These are phyloP conservation scores for Erysimum cheiri DNA, from an alignment of 441 rosid species.

Conservation along the genomic window DNA sequence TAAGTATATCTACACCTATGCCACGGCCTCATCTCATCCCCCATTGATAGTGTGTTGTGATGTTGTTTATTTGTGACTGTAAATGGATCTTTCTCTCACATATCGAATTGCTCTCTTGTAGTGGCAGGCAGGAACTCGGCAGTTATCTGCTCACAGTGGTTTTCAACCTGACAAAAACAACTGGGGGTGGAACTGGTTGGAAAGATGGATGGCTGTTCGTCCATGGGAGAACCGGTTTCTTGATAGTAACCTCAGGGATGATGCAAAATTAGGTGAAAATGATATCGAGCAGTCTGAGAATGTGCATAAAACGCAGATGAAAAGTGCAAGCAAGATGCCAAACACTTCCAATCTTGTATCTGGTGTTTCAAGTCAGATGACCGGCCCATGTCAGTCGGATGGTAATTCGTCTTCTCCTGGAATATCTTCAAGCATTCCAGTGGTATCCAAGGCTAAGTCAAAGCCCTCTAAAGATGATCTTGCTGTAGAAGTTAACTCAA, in stretches of 20 bases:
- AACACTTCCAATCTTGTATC: conserved; percentile 48
- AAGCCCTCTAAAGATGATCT: conserved; percentile 56
- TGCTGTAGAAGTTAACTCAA: conserved; percentile 62
- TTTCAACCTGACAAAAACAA: conserved; percentile 96
- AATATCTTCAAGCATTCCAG: conserved; percentile 58
- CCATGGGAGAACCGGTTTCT: conserved; percentile 99
- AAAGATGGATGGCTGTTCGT: conserved; percentile 99
- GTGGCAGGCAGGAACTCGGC: conserved; percentile 99
- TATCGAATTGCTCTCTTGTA: conserved; percentile 47
- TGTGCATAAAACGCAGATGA: conserved; percentile 60
- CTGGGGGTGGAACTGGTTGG: conserved; percentile 99
- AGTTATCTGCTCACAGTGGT: conserved; percentile 63
- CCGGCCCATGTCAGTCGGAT: conserved; percentile 73
- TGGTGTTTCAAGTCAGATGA: conserved; percentile 63
- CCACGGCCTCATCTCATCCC: background rate
- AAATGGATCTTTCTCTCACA: background rate
- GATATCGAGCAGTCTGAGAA: conserved; percentile 52
- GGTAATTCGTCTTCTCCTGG: conserved; percentile 71
- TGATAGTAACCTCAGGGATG: conserved; percentile 86
- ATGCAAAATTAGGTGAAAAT: conserved; percentile 66
- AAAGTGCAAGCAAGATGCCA: conserved; percentile 60
- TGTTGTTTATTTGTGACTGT: conserved; percentile 10
- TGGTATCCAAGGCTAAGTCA: conserved; percentile 58
- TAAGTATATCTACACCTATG: background rate
- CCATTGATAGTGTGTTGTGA: background rate